Base-by-base conservation (phyloP, 2,329 filamentous ascomycete species). In the Penicillium glabrum region DNA sequence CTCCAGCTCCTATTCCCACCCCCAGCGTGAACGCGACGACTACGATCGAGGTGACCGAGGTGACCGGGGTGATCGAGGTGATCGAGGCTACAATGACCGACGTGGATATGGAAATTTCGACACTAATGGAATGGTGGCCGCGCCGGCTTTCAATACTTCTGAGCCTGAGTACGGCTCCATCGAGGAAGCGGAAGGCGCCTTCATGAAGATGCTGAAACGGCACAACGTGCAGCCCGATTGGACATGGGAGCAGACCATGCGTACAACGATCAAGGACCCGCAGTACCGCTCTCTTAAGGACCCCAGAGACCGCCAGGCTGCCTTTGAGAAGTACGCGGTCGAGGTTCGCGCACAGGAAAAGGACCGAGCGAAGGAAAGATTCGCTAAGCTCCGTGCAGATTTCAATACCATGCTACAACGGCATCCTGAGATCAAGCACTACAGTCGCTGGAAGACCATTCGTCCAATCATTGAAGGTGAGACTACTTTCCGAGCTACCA, bases 321-420 rank as follows among this genome's bases (percentile, higher is more conserved):
- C 92, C 19, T 99, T 97, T 75, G 91, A 96, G 78, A 96, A 96
- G 78, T 99, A 95, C 80, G 91, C 91, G 72, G 83, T 91, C 67
- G 91, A 98, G 73, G 85, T 96, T 75, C 86, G 95, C 65, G 82
- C 89, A 65, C 91, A 97, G 78, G 95, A 99, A 79, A 95, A 96
- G 80, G 91, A 96, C 75, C 89, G 90, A 66, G 93, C 93, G 71
- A 93, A 96, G 76, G 93, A 98, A 77, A 89, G 95, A 72, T 83
- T 96, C 74, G 83, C 90, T 67, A 98, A 97, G 80, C 83, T 98
- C 70, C 90, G 92, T 69, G 84, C 90, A 75, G 95, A 98, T 80
- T 99, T 99, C 76, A 89, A 89, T 65, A 93, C 88, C 54, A 99
- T 99, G 95, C 84, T 99, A 64, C 91, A 89, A 77, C 93, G 92